phyloP scores from a whole-genome alignment of 2,329 filamentous ascomycete genomes.

The Lasiodiplodia sp. region DNA sequence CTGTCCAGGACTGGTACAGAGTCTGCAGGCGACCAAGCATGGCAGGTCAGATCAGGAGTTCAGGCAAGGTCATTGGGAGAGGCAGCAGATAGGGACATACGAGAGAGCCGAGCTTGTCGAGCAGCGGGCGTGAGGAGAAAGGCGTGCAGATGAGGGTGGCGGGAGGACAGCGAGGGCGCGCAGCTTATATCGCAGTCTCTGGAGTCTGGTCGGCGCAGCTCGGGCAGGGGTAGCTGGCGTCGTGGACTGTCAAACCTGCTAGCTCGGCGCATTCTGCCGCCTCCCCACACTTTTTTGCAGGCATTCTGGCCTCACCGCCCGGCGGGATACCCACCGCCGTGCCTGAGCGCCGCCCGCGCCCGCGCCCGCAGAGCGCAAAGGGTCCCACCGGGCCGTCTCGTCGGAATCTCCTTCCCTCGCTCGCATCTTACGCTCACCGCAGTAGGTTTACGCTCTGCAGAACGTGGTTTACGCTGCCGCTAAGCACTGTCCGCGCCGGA shows the following conservation, averaged over 20 bases:
- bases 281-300: constrained; percentile 22
- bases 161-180: background rate
- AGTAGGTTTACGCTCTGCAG: constrained; percentile 8
- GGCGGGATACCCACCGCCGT: constrained; percentile 11
- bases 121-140: background rate
- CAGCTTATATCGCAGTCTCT: constrained; percentile 14
- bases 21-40: background rate
- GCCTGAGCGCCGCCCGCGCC: constrained; percentile 5
- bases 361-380: background rate
- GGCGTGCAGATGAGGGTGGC: background rate
- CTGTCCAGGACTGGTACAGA: background rate
- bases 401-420: constrained; percentile 22
- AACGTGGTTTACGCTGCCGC: background rate
- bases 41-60: constrained; percentile 4
- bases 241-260: constrained; percentile 18
- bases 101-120: background rate
- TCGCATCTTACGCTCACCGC: background rate
- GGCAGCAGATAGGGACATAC: constrained; percentile 3
- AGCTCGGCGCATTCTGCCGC: constrained; percentile 15
- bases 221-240: background rate
- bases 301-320: constrained; percentile 14
- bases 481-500: background rate
- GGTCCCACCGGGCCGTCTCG: constrained; percentile 1
- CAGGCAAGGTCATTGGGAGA: constrained; percentile 1
- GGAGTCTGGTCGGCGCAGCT: background rate